These are phyloP conservation scores for Picocystis salinarum DNA, from an alignment of 139 green algal species.

Conservation along the genomic window DNA sequence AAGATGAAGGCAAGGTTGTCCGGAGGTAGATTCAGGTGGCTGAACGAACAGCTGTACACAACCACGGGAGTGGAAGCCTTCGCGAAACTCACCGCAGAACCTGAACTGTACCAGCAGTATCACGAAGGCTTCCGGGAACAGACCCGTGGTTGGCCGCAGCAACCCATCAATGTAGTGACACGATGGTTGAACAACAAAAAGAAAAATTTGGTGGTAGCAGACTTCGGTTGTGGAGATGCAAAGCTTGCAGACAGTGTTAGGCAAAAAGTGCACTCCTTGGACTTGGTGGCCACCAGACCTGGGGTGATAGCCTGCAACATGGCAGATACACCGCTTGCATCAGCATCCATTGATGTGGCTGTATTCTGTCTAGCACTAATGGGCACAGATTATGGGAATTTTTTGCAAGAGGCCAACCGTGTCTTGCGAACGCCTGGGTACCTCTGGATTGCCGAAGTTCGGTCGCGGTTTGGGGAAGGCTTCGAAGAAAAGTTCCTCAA, in stretches of 20 bases:
- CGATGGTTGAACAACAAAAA: slow-evolving; percentile 32
- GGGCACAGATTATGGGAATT: slow-evolving; percentile 73
- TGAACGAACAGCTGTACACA: slow-evolving; percentile 95
- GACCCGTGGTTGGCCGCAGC: slow-evolving; percentile 56
- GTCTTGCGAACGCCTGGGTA: slow-evolving; percentile 47
- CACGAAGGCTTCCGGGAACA: slow-evolving; percentile 74
- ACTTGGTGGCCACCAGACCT: slow-evolving; percentile 56
- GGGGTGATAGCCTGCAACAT: slow-evolving; percentile 87
- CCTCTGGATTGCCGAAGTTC: slow-evolving; percentile 85
- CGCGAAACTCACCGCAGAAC: slow-evolving; percentile 27
- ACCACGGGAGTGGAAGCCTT: slow-evolving; percentile 32
- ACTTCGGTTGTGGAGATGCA: slow-evolving; percentile 91
- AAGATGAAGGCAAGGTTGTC: slow-evolving; percentile 6
- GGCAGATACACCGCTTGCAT: slow-evolving; percentile 25
- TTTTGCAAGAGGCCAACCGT: slow-evolving; percentile 60
- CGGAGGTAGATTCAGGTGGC: slow-evolving; percentile 69
- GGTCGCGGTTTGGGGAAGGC: not conserved
- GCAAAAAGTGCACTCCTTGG: slow-evolving; percentile 63
- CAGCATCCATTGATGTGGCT: slow-evolving; percentile 45
- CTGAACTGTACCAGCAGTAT: slow-evolving; percentile 58
- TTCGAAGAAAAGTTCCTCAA: slow-evolving; percentile 25
- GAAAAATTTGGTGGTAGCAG: slow-evolving; percentile 35
- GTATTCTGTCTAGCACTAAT: slow-evolving; percentile 93
- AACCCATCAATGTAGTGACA: slow-evolving; percentile 59
- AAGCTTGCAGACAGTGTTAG: slow-evolving; percentile 32